Evolutionary conservation across 495 filamentous ascomycete genomes (phyloP).

Genomic region (Viridothelium virens): DNA sequence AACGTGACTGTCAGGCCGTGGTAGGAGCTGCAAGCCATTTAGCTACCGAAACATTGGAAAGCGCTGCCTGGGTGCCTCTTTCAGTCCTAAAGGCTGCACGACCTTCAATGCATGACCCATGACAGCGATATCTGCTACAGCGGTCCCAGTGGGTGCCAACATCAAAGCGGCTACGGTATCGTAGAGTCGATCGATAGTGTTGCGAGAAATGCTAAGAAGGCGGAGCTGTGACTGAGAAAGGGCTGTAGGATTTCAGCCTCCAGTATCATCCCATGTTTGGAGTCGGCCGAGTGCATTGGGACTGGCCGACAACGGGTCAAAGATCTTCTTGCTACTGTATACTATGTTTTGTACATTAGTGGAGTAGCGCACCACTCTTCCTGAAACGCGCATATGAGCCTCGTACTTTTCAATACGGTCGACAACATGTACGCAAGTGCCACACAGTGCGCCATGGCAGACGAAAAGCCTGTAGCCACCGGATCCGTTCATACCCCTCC

Average conservation of each 20-base stretch:
- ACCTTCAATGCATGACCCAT: too few relatives aligned
- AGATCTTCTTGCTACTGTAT: background rate
- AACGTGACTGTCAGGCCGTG: too few relatives aligned
- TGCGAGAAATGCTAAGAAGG: background rate
- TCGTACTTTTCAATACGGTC: background rate
- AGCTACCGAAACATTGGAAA: too few relatives aligned
- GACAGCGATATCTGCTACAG: too few relatives aligned
- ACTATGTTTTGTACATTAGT: background rate
- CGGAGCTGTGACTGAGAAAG: background rate
- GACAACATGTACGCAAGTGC: too few relatives aligned
- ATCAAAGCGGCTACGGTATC: too few relatives aligned
- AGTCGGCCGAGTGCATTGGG: constrained; percentile 1
- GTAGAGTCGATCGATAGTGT: background rate
- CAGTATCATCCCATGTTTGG: background rate
- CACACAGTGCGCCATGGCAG: too few relatives aligned
- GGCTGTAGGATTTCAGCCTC: background rate
- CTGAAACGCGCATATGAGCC: background rate
- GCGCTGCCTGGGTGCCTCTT: too few relatives aligned
- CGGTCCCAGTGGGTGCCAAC: too few relatives aligned
- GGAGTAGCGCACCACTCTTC: background rate
- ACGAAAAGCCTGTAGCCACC: background rate
- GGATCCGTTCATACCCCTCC: background rate
- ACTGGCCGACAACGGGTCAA: background rate
- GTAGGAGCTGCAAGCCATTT: too few relatives aligned
- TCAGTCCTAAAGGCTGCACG: too few relatives aligned